phyloP scores from a whole-genome alignment of 306 rosid genomes.

The Sicyos edulis region DNA sequence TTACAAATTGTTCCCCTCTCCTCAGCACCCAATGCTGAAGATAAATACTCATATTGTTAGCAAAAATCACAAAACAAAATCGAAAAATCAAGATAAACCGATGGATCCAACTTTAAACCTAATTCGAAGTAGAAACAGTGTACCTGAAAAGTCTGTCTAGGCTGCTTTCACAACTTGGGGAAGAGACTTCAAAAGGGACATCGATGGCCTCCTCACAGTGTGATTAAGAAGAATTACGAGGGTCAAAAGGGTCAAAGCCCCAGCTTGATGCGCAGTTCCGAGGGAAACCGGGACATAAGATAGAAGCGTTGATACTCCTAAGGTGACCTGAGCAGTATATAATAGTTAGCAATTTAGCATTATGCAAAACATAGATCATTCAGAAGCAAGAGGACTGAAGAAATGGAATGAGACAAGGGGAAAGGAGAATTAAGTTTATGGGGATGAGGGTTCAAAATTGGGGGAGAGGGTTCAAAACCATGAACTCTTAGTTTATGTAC shows the following conservation, averaged over 20 bases:
- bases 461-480: too few species aligned
- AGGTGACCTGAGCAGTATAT: constrained; percentile 49
- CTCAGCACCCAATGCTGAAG: neutral
- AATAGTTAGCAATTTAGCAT: neutral
- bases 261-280: constrained; percentile 85
- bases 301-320: constrained; percentile 70
- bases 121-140: neutral
- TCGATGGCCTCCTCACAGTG: constrained; percentile 67
- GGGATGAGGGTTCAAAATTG: too few species aligned
- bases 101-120: constrained; percentile 3
- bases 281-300: constrained; percentile 80
- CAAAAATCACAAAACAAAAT: constrained; percentile 10
- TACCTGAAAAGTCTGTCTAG: constrained; percentile 17
- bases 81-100: neutral
- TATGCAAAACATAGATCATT: constrained; percentile 8
- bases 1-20: neutral
- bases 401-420: neutral
- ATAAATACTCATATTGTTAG: neutral
- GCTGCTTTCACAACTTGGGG: constrained; percentile 50
- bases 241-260: constrained; percentile 76
- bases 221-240: constrained; percentile 61
- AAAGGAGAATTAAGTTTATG: neutral
- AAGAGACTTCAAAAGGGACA: constrained; percentile 58
- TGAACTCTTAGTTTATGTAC: too few species aligned
- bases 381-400: neutral